A percentile compares a stretch with the other conserved stretches of the same genome.
phyloP scores from a whole-genome alignment of 2,329 filamentous ascomycete species.

The Claviceps arundinis region DNA sequence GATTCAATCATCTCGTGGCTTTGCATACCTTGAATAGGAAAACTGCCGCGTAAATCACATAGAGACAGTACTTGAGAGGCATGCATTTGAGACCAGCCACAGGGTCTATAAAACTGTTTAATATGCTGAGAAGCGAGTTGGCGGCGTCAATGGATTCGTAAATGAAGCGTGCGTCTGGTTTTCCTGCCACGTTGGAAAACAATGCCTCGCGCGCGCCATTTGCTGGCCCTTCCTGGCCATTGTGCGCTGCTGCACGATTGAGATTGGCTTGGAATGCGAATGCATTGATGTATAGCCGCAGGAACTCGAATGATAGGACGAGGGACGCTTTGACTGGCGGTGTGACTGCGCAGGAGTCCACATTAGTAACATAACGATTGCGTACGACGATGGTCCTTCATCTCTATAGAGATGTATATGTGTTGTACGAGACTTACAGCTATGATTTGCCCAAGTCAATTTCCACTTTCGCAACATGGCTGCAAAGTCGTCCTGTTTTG shows the following conservation, averaged over 20 bases:
- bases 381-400: no score
- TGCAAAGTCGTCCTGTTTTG: slow-evolving; percentile 47
- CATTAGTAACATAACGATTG: no score
- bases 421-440: slow-evolving; percentile 30
- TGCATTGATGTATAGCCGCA: slow-evolving; percentile 60
- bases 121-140: slow-evolving; percentile 44
- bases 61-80: slow-evolving; percentile 51
- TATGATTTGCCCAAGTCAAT: slow-evolving; percentile 52
- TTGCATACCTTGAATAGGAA: slow-evolving; percentile 48
- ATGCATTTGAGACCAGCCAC: slow-evolving; percentile 47
- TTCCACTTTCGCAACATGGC: slow-evolving; percentile 59
- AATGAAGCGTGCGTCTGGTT: slow-evolving; percentile 52
- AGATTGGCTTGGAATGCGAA: slow-evolving; percentile 64
- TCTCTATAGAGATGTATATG: no score
- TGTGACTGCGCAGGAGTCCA: slow-evolving; percentile 30
- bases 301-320: slow-evolving; percentile 58
- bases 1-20: no score
- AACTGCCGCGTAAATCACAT: slow-evolving; percentile 48
- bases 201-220: slow-evolving; percentile 23
- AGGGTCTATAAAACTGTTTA: slow-evolving; percentile 47
- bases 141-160: slow-evolving; percentile 53
- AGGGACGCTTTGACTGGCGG: slow-evolving; percentile 53
- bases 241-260: slow-evolving; percentile 26
- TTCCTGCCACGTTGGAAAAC: slow-evolving; percentile 42
- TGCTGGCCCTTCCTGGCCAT: slow-evolving; percentile 21